These are phyloP conservation scores for Candida taoyuanica DNA, from an alignment of 805 yeast genomes.

Conservation along the genomic window DNA sequence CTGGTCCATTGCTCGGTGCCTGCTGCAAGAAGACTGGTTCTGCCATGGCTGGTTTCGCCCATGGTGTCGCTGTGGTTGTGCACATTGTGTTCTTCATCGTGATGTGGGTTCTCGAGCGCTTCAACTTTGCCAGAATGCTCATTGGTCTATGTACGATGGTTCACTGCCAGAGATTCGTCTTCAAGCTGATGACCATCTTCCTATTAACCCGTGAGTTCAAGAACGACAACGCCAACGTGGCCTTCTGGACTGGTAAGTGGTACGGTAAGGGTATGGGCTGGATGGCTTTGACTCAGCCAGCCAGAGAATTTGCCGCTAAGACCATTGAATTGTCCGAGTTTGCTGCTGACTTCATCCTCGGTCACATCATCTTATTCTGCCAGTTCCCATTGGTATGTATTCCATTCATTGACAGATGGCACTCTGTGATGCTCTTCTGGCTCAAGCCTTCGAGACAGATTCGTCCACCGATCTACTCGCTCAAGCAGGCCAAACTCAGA, in stretches of 20 bases:
- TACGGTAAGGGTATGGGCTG: constrained; percentile 90
- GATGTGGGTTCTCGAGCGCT: constrained; percentile 96
- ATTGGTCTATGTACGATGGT: constrained; percentile 81
- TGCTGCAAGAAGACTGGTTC: constrained; percentile 98
- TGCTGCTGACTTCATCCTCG: constrained; percentile 93
- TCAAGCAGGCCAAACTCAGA: constrained; percentile 93
- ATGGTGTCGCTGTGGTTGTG: constrained; percentile 86
- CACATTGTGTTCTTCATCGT: constrained; percentile 87
- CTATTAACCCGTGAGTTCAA: constrained; percentile 92
- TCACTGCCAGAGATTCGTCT: constrained; percentile 80
- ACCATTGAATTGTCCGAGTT: constrained; percentile 91
- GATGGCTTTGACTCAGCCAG: constrained; percentile 92
- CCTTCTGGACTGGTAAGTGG: constrained; percentile 99
- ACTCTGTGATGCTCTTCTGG: constrained; percentile 98
- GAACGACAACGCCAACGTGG: constrained; percentile 92
- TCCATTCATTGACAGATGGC: constrained; percentile 95
- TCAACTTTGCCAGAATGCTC: constrained; percentile 81
- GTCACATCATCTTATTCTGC: constrained; percentile 80
- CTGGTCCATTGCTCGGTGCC: constrained; percentile 91
- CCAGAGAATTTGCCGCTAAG: constrained; percentile 93
- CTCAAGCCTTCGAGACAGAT: constrained; percentile 94
- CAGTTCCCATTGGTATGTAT: constrained; percentile 83
- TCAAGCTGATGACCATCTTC: constrained; percentile 75
- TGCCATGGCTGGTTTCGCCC: constrained; percentile 91
- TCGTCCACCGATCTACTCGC: constrained; percentile 95